Percentiles rank a stretch among this genome's conserved stretches.
Evolutionary conservation across 495 filamentous ascomycete species (phyloP).

Genomic region (Jackrogersella multiformis): DNA sequence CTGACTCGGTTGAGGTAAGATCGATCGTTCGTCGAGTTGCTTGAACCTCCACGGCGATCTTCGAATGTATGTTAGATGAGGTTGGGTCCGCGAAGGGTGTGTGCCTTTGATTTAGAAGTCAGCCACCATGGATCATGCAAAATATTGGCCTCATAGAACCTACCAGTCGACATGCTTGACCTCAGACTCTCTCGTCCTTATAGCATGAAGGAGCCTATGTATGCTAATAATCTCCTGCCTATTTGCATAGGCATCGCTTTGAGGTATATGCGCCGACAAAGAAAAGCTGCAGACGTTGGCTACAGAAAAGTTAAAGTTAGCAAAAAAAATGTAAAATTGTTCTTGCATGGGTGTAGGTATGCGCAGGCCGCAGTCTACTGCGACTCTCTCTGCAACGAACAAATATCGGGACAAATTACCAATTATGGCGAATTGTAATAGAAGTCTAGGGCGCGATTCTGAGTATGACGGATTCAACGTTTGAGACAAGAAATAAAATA

Average conservation of each 20-base stretch:
- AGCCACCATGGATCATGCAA: background rate
- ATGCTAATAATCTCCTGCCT: constrained; percentile 8
- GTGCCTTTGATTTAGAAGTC: constrained; percentile 18
- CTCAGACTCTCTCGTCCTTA: constrained; percentile 21
- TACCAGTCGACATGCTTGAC: constrained; percentile 49
- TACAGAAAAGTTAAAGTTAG: constrained; percentile 5
- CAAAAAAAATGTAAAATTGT: background rate
- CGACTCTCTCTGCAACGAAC: background rate
- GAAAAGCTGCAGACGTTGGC: constrained; percentile 2
- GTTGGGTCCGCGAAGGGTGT: constrained; percentile 25
- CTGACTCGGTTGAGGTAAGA: background rate
- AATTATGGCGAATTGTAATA: background rate
- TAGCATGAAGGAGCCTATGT: constrained; percentile 23
- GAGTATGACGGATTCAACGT: background rate
- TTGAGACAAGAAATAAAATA: background rate
- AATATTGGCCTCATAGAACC: constrained; percentile 1
- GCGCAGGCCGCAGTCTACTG: background rate
- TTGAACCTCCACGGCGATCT: constrained; percentile 39
- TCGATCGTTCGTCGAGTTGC: background rate
- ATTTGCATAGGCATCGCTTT: constrained; percentile 36
- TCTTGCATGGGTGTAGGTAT: background rate
- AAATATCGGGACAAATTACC: background rate
- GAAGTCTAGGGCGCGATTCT: constrained; percentile 10
- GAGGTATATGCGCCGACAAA: constrained; percentile 11
- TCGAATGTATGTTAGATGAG: constrained; percentile 37